Evolutionary conservation across 352 stramenopile genomes (phyloP).

Genomic region (Thraustochytrium striatum): DNA sequence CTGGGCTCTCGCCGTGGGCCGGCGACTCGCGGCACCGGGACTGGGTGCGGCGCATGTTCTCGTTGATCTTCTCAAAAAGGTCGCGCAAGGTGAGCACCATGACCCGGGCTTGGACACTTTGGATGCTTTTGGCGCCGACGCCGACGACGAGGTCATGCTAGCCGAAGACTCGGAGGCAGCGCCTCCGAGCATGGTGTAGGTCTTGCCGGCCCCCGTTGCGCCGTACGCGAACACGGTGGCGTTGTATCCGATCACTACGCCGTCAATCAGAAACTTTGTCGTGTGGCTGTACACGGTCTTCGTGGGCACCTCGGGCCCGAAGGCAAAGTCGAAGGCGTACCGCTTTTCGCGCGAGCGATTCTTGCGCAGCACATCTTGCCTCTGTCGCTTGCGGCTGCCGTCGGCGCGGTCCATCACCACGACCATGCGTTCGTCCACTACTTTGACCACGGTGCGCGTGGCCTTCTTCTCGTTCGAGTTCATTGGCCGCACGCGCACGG

Average conservation of each 20-base stretch:
- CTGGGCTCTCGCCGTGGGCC: too few species aligned
- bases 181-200: constrained; percentile 44
- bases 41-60: constrained; percentile 52
- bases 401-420: constrained; percentile 66
- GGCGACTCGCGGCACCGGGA: background rate
- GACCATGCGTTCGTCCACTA: constrained; percentile 73
- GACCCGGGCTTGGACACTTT: background rate
- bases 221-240: constrained; percentile 46
- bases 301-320: constrained; percentile 55
- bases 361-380: constrained; percentile 60
- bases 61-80: constrained; percentile 45
- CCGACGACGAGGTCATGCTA: background rate
- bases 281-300: constrained; percentile 76
- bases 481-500: constrained; percentile 73
- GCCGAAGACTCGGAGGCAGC: background rate
- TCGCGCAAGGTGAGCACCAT: constrained; percentile 43
- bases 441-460: constrained; percentile 69
- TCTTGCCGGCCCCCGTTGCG: constrained; percentile 41
- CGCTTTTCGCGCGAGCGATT: constrained; percentile 69
- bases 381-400: constrained; percentile 49
- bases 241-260: constrained; percentile 55
- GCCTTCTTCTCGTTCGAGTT: constrained; percentile 66
- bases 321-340: constrained; percentile 78
- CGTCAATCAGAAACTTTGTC: constrained; percentile 79
- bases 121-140: background rate